phyloP scores from a whole-genome alignment of 2,329 filamentous ascomycete species.

The Elsinoe perseae region DNA sequence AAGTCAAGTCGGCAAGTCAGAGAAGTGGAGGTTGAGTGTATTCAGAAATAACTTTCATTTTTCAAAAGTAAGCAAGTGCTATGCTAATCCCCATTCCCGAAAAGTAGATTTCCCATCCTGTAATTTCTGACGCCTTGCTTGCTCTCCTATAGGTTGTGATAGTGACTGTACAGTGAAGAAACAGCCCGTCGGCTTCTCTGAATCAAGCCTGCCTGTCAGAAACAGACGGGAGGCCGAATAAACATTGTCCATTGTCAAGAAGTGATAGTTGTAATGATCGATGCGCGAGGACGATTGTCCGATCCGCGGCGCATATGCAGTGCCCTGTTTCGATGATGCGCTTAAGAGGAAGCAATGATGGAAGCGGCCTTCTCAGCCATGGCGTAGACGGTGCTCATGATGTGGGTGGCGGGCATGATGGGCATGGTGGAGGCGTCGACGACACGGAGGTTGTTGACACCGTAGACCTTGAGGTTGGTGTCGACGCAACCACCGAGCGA shows the following conservation, averaged over 20 bases:
- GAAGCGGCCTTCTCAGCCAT: constrained; percentile 50
- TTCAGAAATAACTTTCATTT: not conserved
- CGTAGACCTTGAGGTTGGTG: constrained; percentile 23
- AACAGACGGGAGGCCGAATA: not conserved
- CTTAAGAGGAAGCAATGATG: constrained; percentile 37
- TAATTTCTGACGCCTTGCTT: not conserved
- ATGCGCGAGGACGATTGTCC: not conserved
- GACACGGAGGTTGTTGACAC: constrained; percentile 23
- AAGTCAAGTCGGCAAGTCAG: not conserved
- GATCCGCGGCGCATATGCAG: not conserved
- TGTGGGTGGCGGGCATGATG: constrained; percentile 43
- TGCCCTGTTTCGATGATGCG: constrained; percentile 6
- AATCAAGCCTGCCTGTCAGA: not conserved
- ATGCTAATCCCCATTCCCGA: not conserved
- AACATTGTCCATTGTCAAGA: constrained; percentile 1
- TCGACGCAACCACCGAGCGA: constrained; percentile 25
- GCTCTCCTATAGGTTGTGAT: not conserved
- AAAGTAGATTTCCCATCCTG: not conserved
- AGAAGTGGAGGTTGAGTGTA: not conserved
- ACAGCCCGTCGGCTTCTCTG: not conserved
- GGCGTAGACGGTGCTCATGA: constrained; percentile 56
- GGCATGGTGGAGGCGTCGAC: constrained; percentile 27
- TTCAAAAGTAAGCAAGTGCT: not conserved
- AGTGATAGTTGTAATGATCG: not conserved
- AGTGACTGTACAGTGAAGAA: not conserved